Evolutionary conservation across 768 basidiomycete genomes (phyloP).

Genomic region (Chalciporus chontae): DNA sequence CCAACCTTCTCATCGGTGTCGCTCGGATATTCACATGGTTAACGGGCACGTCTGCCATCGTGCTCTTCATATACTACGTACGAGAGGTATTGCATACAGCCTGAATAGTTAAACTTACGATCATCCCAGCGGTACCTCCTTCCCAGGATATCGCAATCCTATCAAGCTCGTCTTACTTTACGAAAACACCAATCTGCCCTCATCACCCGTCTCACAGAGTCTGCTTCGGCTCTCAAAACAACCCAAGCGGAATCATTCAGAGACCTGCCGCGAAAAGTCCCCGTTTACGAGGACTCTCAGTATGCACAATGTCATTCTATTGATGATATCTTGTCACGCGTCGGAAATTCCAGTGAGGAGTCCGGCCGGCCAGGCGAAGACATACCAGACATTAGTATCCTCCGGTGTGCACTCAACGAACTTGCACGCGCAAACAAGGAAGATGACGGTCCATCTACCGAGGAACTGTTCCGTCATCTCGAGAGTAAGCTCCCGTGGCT

Average conservation of each 20-base stretch:
- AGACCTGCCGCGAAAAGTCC: constrained; percentile 52
- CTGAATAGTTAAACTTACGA: constrained; percentile 8
- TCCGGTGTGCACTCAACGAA: constrained; percentile 62
- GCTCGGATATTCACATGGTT: constrained; percentile 63
- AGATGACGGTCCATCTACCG: constrained; percentile 43
- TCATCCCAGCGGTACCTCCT: constrained; percentile 59
- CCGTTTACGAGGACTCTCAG: constrained; percentile 43
- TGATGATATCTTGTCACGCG: constrained; percentile 33
- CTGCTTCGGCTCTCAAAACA: constrained; percentile 53
- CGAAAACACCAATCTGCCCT: constrained; percentile 57
- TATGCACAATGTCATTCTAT: constrained; percentile 47
- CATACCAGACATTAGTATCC: constrained; percentile 50
- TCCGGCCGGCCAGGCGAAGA: constrained; percentile 17
- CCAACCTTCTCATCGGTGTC: constrained; percentile 60
- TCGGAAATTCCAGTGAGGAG: constrained; percentile 7
- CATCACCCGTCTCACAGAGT: constrained; percentile 50
- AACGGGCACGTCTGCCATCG: constrained; percentile 54
- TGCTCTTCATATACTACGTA: constrained; percentile 67
- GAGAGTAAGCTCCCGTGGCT: constrained; percentile 61
- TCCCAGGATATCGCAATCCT: constrained; percentile 58
- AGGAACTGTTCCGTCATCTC: constrained; percentile 57
- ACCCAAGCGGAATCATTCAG: constrained; percentile 53
- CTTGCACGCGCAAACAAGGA: constrained; percentile 36
- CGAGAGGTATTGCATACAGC: constrained; percentile 16
- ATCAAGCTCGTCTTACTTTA: constrained; percentile 58